Evolutionary conservation across 2,329 filamentous ascomycete genomes (phyloP).

Genomic region (Aotearoamyces nothofagi): DNA sequence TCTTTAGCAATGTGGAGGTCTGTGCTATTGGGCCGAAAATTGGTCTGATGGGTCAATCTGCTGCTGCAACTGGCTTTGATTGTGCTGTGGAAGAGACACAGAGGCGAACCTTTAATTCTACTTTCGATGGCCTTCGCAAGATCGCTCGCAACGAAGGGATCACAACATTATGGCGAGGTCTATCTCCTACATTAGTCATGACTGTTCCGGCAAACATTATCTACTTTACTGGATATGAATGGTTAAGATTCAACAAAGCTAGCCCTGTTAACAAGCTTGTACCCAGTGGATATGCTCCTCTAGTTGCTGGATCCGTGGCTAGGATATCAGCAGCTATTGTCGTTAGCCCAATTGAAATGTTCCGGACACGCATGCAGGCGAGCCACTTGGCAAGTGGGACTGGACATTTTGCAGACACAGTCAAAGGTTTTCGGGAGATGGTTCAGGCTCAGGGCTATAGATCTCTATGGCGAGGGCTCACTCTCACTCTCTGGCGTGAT

Average conservation of each 20-base stretch:
- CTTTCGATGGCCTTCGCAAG: conserved; percentile 81
- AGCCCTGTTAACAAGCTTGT: conserved; percentile 55
- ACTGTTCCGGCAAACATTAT: conserved; percentile 91
- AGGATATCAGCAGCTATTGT: conserved; percentile 66
- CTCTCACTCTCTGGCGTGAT: conserved; percentile 86
- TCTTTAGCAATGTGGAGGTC: conserved; percentile 68
- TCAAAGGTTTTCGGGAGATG: conserved; percentile 65
- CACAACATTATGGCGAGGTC: conserved; percentile 75
- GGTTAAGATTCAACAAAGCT: conserved; percentile 58
- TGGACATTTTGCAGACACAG: conserved; percentile 64
- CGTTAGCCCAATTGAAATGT: conserved; percentile 86
- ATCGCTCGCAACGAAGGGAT: conserved; percentile 88
- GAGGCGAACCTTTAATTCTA: conserved; percentile 73
- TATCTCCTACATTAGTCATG: conserved; percentile 93
- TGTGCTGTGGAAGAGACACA: conserved; percentile 85
- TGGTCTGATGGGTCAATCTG: conserved; percentile 19
- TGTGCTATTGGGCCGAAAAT: conserved; percentile 24
- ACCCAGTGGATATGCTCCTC: conserved; percentile 59
- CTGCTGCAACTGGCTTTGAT: conserved; percentile 33
- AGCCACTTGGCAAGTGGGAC: conserved; percentile 39
- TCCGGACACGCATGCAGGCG: conserved; percentile 83
- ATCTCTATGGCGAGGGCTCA: conserved; percentile 81
- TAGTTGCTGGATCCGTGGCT: conserved; percentile 66
- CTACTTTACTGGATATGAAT: conserved; percentile 97
- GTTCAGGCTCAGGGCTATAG: conserved; percentile 60